These are phyloP conservation scores for Pythium biforme DNA, from an alignment of 352 stramenopile species.

Conservation along the genomic window DNA sequence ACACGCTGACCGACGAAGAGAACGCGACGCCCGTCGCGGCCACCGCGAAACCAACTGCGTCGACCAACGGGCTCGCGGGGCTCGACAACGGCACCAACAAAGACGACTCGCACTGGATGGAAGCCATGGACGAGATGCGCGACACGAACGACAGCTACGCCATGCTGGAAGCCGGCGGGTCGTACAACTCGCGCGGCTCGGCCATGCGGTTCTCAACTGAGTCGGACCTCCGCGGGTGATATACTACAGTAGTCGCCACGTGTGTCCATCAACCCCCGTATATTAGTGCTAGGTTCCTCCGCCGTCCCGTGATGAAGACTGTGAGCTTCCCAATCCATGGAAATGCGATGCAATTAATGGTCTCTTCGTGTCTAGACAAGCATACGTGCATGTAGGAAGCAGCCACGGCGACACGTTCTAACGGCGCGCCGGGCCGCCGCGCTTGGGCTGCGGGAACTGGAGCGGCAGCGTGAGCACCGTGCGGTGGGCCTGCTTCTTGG, in stretches of 20 bases:
- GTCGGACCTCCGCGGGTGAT: slow-evolving; percentile 43
- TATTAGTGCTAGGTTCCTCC: slow-evolving; percentile 32
- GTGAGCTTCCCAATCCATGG: neutral
- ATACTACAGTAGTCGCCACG: no score
- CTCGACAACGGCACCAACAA: slow-evolving; percentile 30
- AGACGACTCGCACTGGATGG: slow-evolving; percentile 60
- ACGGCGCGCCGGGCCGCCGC: slow-evolving; percentile 45
- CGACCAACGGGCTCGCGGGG: slow-evolving; percentile 18
- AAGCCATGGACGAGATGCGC: slow-evolving; percentile 74
- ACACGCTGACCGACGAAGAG: slow-evolving; percentile 20
- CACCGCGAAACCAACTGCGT: neutral
- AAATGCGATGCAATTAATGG: no score
- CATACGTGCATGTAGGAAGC: neutral
- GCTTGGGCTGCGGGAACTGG: slow-evolving; percentile 72
- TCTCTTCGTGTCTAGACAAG: neutral
- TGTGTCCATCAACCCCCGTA: slow-evolving; percentile 26
- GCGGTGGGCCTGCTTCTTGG: slow-evolving; percentile 69
- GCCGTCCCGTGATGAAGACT: neutral
- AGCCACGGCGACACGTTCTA: slow-evolving; percentile 9
- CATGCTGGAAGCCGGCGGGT: slow-evolving; percentile 70
- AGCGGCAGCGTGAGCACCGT: slow-evolving; percentile 76
- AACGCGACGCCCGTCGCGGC: slow-evolving; percentile 11
- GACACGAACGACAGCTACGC: slow-evolving; percentile 82
- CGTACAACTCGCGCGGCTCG: slow-evolving; percentile 63
- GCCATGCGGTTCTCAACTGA: slow-evolving; percentile 77